These are phyloP conservation scores for Debaryomyces maramus DNA, from an alignment of 805 yeast species.

Conservation along the genomic window DNA sequence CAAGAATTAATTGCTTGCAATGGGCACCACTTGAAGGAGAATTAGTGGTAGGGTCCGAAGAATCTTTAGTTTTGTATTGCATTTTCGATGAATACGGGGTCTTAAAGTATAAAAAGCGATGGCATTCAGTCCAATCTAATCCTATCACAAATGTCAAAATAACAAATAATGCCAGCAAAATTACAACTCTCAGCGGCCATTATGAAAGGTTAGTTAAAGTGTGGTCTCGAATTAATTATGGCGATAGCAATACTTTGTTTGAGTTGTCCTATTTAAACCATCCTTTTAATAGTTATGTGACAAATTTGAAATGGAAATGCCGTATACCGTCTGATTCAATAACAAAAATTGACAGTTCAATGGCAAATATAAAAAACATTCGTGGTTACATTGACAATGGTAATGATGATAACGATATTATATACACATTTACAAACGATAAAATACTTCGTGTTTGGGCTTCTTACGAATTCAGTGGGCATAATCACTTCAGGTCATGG, in stretches of 20 bases:
- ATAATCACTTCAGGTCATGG: slow-evolving; percentile 57
- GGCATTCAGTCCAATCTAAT: slow-evolving; percentile 57
- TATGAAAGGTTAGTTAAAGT: slow-evolving; percentile 70
- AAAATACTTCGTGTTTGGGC: slow-evolving; percentile 67
- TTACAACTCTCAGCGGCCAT: slow-evolving; percentile 58
- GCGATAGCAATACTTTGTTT: slow-evolving; percentile 55
- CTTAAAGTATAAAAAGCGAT: slow-evolving; percentile 33
- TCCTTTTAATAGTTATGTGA: slow-evolving; percentile 47
- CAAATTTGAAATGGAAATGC: slow-evolving; percentile 58
- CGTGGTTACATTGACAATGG: slow-evolving; percentile 30
- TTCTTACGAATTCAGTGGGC: slow-evolving; percentile 59
- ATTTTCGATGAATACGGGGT: slow-evolving; percentile 47
- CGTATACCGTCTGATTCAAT: slow-evolving; percentile 9
- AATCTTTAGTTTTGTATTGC: slow-evolving; percentile 54
- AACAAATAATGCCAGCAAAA: slow-evolving; percentile 65
- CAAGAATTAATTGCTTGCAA: slow-evolving; percentile 38
- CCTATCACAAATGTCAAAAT: slow-evolving; percentile 59
- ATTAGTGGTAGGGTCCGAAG: slow-evolving; percentile 57
- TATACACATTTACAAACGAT: slow-evolving; percentile 68
- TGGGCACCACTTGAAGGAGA: slow-evolving; percentile 61
- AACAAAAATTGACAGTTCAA: slow-evolving; percentile 14
- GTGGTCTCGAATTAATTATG: slow-evolving; percentile 76
- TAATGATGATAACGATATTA: slow-evolving; percentile 34
- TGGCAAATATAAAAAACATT: slow-evolving; percentile 38
- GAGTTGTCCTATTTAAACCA: slow-evolving; percentile 72